phyloP scores from a whole-genome alignment of 345 rosid genomes.

The Syzygium grande region DNA sequence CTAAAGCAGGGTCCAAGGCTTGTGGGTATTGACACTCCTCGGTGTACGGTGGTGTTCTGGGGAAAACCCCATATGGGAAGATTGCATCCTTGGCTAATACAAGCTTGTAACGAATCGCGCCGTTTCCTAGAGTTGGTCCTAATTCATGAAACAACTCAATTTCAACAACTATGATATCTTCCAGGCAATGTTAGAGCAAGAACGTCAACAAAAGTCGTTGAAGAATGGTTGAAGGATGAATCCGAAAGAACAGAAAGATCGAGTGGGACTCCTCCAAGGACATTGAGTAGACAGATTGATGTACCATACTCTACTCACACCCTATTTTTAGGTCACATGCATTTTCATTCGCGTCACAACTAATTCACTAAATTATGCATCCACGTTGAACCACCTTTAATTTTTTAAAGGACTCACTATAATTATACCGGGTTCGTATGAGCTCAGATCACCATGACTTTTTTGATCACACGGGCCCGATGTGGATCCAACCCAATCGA shows the following conservation, averaged over 20 bases:
- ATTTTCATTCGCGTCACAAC: rapidly evolving
- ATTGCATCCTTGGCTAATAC: constrained; percentile 66
- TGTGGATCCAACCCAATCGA: no score
- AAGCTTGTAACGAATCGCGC: constrained; percentile 30
- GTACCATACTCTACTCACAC: rapidly evolving
- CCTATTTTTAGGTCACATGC: not conserved
- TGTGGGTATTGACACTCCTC: constrained; percentile 82
- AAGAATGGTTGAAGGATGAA: not conserved
- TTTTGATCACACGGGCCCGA: not conserved
- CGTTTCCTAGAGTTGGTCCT: constrained; percentile 63
- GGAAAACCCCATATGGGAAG: constrained; percentile 30
- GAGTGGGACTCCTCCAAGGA: not conserved
- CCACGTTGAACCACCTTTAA: not conserved
- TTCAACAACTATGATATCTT: not conserved
- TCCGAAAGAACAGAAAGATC: not conserved
- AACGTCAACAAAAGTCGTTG: not conserved
- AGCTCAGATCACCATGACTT: rapidly evolving
- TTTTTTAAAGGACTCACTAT: not conserved
- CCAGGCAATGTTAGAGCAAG: not conserved
- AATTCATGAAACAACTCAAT: not conserved
- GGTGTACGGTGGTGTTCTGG: constrained; percentile 29
- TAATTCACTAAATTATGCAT: rapidly evolving
- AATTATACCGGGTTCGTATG: not conserved
- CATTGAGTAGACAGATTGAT: not conserved
- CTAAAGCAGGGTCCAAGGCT: constrained; percentile 39